Conservation (phyloP, 2,329 filamentous ascomycete species). For the Cladobotryum mycophilum region DNA sequence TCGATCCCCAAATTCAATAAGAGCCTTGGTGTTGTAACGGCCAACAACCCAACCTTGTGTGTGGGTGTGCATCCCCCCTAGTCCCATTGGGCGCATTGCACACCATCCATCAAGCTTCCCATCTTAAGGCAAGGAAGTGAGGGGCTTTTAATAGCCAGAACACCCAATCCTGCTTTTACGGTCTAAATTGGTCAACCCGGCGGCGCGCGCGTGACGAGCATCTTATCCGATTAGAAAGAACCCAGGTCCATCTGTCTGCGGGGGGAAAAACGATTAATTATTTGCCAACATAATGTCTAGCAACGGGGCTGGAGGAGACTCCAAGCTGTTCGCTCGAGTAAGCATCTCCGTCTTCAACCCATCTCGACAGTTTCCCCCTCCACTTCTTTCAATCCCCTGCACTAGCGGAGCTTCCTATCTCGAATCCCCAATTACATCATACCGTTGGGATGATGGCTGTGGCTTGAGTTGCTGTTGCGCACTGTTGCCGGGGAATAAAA, state of each 20-base stretch:
- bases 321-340: conserved; percentile 98
- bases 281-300: conserved; percentile 39
- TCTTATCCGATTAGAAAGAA: background rate
- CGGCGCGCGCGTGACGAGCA: background rate
- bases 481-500: too few relatives aligned
- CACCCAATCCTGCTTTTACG: background rate
- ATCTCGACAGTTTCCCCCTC: too few relatives aligned
- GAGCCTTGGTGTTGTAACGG: background rate
- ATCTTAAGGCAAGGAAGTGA: background rate
- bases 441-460: too few relatives aligned
- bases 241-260: conserved; percentile 3
- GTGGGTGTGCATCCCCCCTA: background rate
- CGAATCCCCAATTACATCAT: too few relatives aligned
- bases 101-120: background rate
- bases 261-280: conserved; percentile 8
- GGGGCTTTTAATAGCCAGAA: background rate
- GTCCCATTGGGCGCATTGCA: background rate
- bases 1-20: background rate
- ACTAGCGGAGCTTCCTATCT: too few relatives aligned
- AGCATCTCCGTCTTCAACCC: conserved; percentile 25
- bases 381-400: too few relatives aligned
- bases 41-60: background rate
- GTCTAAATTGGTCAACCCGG: background rate
- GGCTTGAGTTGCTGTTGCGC: too few relatives aligned
- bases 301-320: conserved; percentile 72